Conservation (phyloP, 1,284 basidiomycete genomes). For the Chiua sp. region DNA sequence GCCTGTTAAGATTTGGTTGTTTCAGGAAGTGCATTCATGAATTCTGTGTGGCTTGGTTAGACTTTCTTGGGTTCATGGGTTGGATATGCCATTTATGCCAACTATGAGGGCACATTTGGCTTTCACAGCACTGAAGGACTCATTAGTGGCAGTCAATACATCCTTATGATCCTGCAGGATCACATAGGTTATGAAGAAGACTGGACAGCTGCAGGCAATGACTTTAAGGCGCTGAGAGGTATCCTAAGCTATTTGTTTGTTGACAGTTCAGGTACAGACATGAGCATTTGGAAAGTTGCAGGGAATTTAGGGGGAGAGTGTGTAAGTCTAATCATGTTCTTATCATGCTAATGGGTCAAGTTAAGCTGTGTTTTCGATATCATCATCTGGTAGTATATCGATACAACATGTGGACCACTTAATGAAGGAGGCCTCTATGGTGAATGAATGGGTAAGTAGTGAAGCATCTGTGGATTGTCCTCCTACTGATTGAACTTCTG, state of each 20-base stretch:
- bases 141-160: conserved; percentile 39
- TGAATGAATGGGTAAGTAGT: conserved; percentile 46
- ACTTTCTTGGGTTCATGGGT: conserved; percentile 54
- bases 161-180: conserved; percentile 58
- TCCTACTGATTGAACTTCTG: conserved; percentile 23
- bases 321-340: conserved; percentile 32
- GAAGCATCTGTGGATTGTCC: not conserved
- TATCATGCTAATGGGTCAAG: not conserved
- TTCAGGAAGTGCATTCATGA: conserved; percentile 49
- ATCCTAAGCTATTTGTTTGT: conserved; percentile 49
- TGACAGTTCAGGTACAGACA: conserved; percentile 41
- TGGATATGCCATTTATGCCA: conserved; percentile 42
- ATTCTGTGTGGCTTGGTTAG: conserved; percentile 55
- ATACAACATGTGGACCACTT: conserved; percentile 49
- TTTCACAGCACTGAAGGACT: conserved; percentile 12
- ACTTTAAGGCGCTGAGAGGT: conserved; percentile 52
- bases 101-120: conserved; percentile 40
- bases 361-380: not conserved
- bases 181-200: conserved; percentile 59
- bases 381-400: conserved; percentile 27
- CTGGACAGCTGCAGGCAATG: conserved; percentile 44
- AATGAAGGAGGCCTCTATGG: conserved; percentile 56
- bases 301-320: conserved; percentile 55
- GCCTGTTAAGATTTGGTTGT: too few relatives aligned
- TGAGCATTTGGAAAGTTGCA: conserved; percentile 49